Percentiles rank a stretch among this genome's conserved stretches.
Conservation (phyloP, 345 rosid species). For the Pelargonium nanum region DNA sequence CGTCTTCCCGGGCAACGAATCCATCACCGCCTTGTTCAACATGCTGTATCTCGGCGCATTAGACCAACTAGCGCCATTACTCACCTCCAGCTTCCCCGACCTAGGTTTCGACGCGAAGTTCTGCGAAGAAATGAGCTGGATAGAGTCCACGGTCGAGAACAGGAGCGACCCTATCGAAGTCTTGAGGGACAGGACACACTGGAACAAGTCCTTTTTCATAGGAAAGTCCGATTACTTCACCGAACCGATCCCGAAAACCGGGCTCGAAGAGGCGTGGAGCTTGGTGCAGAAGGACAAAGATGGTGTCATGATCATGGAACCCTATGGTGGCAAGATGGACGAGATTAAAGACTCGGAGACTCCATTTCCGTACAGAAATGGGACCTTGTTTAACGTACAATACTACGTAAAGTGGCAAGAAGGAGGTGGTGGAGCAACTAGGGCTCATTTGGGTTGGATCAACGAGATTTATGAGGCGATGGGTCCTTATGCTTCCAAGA, state of each 20-base stretch:
- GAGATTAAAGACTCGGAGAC: background rate
- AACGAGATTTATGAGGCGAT: background rate
- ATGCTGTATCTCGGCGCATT: constrained; percentile 7
- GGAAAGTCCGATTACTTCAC: background rate
- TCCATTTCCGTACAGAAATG: background rate
- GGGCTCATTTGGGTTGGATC: background rate
- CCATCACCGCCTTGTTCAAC: no score
- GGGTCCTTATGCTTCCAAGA: background rate
- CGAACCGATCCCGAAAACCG: background rate
- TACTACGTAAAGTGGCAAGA: background rate
- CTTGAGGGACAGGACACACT: no score
- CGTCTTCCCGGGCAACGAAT: constrained; percentile 3
- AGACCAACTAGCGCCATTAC: background rate
- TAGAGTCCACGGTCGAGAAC: constrained; percentile 9
- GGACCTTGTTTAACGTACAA: background rate
- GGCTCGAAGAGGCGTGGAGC: background rate
- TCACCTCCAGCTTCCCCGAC: constrained; percentile 27
- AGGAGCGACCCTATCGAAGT: no score
- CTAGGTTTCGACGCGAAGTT: constrained; percentile 20
- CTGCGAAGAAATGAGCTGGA: constrained; percentile 32
- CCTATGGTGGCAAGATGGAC: background rate
- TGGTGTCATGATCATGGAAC: background rate
- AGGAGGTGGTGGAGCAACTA: background rate
- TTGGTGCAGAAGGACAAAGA: no score
- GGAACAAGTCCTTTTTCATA: no score